Percentiles rank a stretch among this genome's conserved stretches.
Conservation (phyloP, 75 land plant species). For the Cryptomeria japonica region DNA sequence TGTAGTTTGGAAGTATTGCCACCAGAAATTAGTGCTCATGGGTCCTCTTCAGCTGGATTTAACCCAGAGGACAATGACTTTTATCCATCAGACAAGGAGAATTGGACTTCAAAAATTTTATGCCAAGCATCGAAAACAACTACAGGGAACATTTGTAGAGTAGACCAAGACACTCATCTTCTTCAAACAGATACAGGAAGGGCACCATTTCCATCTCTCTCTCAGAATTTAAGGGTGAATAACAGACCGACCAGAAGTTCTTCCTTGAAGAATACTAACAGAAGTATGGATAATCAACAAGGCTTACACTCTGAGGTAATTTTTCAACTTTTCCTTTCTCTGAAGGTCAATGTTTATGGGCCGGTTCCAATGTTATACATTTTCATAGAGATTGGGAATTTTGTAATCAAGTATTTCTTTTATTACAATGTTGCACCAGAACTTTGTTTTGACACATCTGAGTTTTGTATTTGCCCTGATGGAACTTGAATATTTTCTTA, state of each 20-base stretch:
- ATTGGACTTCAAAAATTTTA: slow-evolving; percentile 17
- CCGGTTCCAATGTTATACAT: not conserved
- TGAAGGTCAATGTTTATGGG: not conserved
- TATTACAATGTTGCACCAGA: not conserved
- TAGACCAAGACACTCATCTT: slow-evolving; percentile 6
- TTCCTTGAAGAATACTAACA: not conserved
- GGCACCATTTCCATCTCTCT: slow-evolving; percentile 43
- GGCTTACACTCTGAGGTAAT: slow-evolving; percentile 9
- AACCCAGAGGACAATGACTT: slow-evolving; percentile 4
- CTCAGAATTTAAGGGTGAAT: not conserved
- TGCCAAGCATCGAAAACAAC: not conserved
- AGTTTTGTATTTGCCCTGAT: not conserved
- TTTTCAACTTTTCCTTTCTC: not conserved
- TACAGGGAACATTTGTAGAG: not conserved
- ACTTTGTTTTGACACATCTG: too few relatives aligned
- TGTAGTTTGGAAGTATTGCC: not conserved
- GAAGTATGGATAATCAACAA: not conserved
- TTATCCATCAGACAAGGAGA: slow-evolving; percentile 37
- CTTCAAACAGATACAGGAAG: slow-evolving; percentile 21
- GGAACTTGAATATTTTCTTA: not conserved
- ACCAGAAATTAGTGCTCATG: not conserved
- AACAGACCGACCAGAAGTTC: not conserved
- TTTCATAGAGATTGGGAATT: not conserved
- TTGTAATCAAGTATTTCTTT: not conserved
- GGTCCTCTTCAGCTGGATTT: slow-evolving; percentile 1